phyloP scores from a whole-genome alignment of 768 basidiomycete genomes.

The Suillus bovinus region DNA sequence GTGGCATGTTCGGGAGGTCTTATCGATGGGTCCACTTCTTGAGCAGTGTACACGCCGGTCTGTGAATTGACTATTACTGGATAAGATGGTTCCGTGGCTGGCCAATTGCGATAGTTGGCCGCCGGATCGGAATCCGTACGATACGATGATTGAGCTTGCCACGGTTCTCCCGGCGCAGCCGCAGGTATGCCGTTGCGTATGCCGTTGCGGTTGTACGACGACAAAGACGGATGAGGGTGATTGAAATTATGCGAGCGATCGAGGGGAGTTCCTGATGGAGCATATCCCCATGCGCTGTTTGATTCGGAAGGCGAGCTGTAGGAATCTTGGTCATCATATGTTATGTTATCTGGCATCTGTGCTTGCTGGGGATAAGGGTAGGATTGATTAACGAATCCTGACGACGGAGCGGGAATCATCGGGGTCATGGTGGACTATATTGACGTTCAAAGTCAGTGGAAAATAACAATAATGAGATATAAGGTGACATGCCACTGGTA shows the following conservation, averaged over 20 bases:
- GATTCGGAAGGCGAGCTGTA: slow-evolving; percentile 45
- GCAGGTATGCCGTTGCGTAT: slow-evolving; percentile 23
- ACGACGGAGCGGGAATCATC: slow-evolving; percentile 36
- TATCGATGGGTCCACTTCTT: slow-evolving; percentile 44
- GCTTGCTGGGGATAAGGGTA: slow-evolving; percentile 46
- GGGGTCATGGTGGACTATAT: slow-evolving; percentile 36
- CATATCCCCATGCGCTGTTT: slow-evolving; percentile 58
- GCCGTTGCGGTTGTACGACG: slow-evolving; percentile 46
- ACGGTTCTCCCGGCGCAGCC: slow-evolving; percentile 19
- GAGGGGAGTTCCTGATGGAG: slow-evolving; percentile 30
- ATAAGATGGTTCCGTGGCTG: slow-evolving; percentile 39
- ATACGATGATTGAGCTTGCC: slow-evolving; percentile 26
- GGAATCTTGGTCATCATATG: slow-evolving; percentile 44
- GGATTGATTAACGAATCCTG: slow-evolving; percentile 41
- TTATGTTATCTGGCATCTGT: slow-evolving; percentile 40
- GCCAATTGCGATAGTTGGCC: slow-evolving; percentile 54
- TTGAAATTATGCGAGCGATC: slow-evolving; percentile 42
- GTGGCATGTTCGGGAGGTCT: slow-evolving; percentile 31
- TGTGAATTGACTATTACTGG: slow-evolving; percentile 31
- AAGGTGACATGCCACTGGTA: slow-evolving; percentile 48
- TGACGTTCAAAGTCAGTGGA: slow-evolving; percentile 8
- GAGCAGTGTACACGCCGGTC: slow-evolving; percentile 23
- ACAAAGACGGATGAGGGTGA: slow-evolving; percentile 50
- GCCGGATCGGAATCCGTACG: slow-evolving; percentile 29
- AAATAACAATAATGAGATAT: neutral